Conservation (phyloP, 1,139 yeast genomes). For the Yarrowia galli region DNA sequence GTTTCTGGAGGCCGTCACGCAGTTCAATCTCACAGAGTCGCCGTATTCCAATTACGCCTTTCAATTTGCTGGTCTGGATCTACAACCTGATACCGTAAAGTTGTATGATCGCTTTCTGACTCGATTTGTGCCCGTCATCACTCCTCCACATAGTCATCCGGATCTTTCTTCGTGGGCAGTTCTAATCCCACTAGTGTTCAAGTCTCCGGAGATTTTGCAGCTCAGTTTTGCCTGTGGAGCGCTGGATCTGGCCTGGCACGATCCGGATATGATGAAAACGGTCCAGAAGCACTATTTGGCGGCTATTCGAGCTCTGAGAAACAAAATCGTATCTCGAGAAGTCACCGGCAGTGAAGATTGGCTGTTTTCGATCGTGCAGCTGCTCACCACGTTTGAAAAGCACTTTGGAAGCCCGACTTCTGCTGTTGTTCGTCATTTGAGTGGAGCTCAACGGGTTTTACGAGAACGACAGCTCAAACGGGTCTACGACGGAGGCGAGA, state of each 20-base stretch:
- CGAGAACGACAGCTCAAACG: conserved; percentile 28
- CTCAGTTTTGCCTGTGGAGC: conserved; percentile 28
- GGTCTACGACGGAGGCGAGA: conserved; percentile 28
- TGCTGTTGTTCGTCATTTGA: conserved; percentile 11
- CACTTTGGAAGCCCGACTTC: conserved; percentile 27
- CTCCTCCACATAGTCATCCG: conserved; percentile 29
- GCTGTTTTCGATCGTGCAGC: conserved; percentile 26
- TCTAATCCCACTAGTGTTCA: conserved; percentile 24
- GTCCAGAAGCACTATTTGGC: conserved; percentile 32
- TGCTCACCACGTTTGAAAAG: conserved; percentile 26
- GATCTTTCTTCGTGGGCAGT: conserved; percentile 30
- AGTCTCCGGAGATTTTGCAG: conserved; percentile 26
- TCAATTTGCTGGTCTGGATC: conserved; percentile 28
- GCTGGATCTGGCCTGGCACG: conserved; percentile 24
- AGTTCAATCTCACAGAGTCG: conserved; percentile 31
- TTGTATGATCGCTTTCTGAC: conserved; percentile 27
- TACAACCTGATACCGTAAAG: conserved; percentile 18
- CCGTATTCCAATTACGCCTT: conserved; percentile 30
- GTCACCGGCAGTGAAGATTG: conserved; percentile 24
- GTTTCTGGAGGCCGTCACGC: conserved; percentile 23
- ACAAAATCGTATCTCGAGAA: conserved; percentile 18
- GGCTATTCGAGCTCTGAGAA: conserved; percentile 3
- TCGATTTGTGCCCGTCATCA: conserved; percentile 31
- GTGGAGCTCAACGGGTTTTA: conserved; percentile 16
- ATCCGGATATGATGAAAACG: conserved; percentile 26